Conservation (phyloP, 768 basidiomycete genomes). For the Phylloporus rhodoxanthus region DNA sequence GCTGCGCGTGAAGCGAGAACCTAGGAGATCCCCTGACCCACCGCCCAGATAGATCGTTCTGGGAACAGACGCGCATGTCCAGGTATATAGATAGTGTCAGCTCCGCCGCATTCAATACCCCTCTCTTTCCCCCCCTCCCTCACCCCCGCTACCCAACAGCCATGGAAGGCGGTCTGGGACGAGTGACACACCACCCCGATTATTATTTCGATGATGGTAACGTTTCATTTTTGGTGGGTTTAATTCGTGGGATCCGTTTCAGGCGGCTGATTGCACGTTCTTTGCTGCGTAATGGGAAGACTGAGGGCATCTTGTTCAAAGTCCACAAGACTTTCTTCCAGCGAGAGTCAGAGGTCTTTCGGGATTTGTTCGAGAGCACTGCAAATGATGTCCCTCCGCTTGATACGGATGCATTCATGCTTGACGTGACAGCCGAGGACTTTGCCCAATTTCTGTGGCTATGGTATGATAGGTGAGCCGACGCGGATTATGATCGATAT, state of each 20-base stretch:
- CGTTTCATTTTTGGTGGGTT: slow-evolving; percentile 16
- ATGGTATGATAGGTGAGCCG: slow-evolving; percentile 48
- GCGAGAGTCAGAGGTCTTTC: slow-evolving; percentile 48
- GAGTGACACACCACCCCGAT: background rate
- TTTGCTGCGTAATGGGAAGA: slow-evolving; percentile 32
- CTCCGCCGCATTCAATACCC: background rate
- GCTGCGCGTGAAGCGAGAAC: slow-evolving; percentile 6
- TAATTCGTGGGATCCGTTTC: background rate
- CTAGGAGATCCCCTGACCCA: slow-evolving; percentile 9
- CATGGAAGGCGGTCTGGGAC: slow-evolving; percentile 15
- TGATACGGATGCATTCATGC: slow-evolving; percentile 34
- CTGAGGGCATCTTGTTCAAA: slow-evolving; percentile 43
- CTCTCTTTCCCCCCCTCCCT: background rate
- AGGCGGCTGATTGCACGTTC: slow-evolving; percentile 2
- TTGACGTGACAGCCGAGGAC: slow-evolving; percentile 39
- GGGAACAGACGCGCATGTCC: slow-evolving; percentile 12
- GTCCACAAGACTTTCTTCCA: slow-evolving; percentile 56
- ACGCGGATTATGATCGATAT: background rate
- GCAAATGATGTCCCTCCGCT: slow-evolving; percentile 27
- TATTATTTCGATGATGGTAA: slow-evolving; percentile 15
- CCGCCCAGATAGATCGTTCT: slow-evolving; percentile 14
- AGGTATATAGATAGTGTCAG: slow-evolving; percentile 16
- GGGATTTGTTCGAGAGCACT: slow-evolving; percentile 27
- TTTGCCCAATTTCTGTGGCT: slow-evolving; percentile 52
- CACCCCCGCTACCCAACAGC: background rate